These are phyloP conservation scores for Taphrina deformans DNA, from an alignment of 1,139 yeast genomes.

Conservation along the genomic window DNA sequence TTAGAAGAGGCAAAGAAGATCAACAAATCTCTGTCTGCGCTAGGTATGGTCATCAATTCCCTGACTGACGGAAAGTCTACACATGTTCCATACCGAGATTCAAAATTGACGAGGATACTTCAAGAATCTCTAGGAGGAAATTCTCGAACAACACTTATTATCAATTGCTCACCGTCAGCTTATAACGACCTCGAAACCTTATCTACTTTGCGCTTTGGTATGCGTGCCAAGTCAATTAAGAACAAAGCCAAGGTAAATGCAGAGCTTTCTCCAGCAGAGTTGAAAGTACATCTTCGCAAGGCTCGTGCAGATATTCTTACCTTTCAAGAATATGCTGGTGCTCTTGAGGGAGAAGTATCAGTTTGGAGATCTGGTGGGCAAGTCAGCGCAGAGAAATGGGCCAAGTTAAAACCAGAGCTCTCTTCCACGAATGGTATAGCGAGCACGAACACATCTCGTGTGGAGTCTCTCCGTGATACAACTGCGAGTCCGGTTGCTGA, in stretches of 20 bases:
- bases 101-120: conserved; percentile 75
- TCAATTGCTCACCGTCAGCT: conserved; percentile 73
- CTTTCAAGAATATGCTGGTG: conserved; percentile 50
- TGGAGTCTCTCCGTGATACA: conserved; percentile 21
- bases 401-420: conserved; percentile 38
- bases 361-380: conserved; percentile 54
- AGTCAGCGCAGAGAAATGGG: conserved; percentile 47
- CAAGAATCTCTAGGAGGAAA: conserved; percentile 89
- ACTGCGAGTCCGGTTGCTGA: conserved; percentile 1
- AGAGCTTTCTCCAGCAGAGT: conserved; percentile 61
- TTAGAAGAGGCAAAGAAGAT: conserved; percentile 83
- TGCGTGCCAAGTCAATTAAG: conserved; percentile 70
- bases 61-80: conserved; percentile 67
- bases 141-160: conserved; percentile 73
- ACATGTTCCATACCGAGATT: conserved; percentile 78
- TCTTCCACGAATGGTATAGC: conserved; percentile 5
- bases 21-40: conserved; percentile 71
- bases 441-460: conserved; percentile 12
- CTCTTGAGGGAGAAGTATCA: conserved; percentile 55
- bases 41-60: conserved; percentile 80
- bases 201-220: conserved; percentile 77
- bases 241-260: conserved; percentile 69
- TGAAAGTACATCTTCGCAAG: conserved; percentile 54
- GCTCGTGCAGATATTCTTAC: conserved; percentile 55
- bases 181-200: conserved; percentile 67